These are phyloP conservation scores for Herpotrichia juniperi DNA, from an alignment of 2,329 filamentous ascomycete species.

Conservation along the genomic window DNA sequence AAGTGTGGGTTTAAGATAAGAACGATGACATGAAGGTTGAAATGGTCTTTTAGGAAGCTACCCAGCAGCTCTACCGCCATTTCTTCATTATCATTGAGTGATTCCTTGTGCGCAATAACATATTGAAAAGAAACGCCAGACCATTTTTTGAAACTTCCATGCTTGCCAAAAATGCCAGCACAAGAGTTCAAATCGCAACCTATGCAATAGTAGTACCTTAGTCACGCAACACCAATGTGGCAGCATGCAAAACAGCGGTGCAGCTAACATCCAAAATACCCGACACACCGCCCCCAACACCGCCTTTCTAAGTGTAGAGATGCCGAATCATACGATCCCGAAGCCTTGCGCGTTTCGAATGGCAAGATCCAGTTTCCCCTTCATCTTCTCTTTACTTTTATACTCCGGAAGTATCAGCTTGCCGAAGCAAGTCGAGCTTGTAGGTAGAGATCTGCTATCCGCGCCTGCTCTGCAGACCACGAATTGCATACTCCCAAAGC, in stretches of 20 bases:
- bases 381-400: slow-evolving; percentile 69
- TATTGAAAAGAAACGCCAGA: not conserved
- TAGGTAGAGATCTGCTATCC: slow-evolving; percentile 71
- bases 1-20: too few species aligned
- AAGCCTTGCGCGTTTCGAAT: slow-evolving; percentile 89
- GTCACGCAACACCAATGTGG: too few species aligned
- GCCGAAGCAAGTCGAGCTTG: slow-evolving; percentile 91
- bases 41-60: too few species aligned
- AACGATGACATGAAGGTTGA: too few species aligned
- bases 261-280: not conserved
- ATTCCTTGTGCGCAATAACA: not conserved
- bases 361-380: slow-evolving; percentile 79
- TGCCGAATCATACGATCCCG: slow-evolving; percentile 60
- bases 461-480: slow-evolving; percentile 76
- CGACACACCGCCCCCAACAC: too few species aligned
- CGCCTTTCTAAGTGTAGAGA: too few species aligned
- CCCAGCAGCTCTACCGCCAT: not conserved
- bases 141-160: not conserved
- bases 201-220: not conserved
- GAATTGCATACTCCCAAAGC: slow-evolving; percentile 81
- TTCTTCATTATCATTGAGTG: not conserved
- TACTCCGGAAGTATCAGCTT: slow-evolving; percentile 88
- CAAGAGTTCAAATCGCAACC: not conserved
- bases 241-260: not conserved
- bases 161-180: not conserved